Conservation (phyloP, 2,329 filamentous ascomycete genomes). For the Fusarium vanettenii region DNA sequence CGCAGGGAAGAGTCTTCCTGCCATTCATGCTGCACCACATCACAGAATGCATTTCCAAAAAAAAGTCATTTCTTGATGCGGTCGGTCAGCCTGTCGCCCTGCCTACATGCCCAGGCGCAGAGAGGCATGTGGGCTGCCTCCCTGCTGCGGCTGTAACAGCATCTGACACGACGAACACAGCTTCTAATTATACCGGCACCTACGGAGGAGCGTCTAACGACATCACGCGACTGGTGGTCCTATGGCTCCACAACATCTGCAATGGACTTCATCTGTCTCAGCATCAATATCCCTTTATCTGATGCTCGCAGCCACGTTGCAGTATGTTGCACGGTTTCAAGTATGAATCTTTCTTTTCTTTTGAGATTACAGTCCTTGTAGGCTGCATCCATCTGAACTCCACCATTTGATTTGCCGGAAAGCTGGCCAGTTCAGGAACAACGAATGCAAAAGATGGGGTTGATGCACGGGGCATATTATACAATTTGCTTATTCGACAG, state of each 20-base stretch:
- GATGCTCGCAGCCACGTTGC: not conserved
- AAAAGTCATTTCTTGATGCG: not conserved
- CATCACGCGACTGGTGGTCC: conserved; percentile 33
- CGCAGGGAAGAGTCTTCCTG: not conserved
- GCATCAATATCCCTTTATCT: conserved; percentile 8
- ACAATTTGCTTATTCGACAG: not conserved
- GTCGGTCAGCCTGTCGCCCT: not conserved
- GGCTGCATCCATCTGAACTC: not conserved
- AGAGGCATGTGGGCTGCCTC: conserved; percentile 22
- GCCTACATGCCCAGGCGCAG: not conserved
- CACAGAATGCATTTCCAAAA: not conserved
- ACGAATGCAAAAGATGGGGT: not conserved
- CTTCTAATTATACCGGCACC: conserved; percentile 20
- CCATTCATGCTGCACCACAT: not conserved
- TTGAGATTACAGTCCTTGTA: not conserved
- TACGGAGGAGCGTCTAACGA: conserved; percentile 19
- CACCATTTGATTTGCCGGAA: not conserved
- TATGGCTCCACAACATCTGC: conserved; percentile 16
- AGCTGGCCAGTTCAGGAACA: not conserved
- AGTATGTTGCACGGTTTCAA: not conserved
- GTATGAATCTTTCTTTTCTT: not conserved
- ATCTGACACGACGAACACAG: not conserved
- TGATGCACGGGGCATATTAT: not conserved
- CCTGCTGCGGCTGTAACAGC: conserved; percentile 12
- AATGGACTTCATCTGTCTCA: conserved; percentile 2